A percentile compares a stretch with the other conserved stretches of the same genome.
These are phyloP conservation scores for Exutisphaerella laricina DNA, from an alignment of 2,329 filamentous ascomycete species.

Conservation along the genomic window DNA sequence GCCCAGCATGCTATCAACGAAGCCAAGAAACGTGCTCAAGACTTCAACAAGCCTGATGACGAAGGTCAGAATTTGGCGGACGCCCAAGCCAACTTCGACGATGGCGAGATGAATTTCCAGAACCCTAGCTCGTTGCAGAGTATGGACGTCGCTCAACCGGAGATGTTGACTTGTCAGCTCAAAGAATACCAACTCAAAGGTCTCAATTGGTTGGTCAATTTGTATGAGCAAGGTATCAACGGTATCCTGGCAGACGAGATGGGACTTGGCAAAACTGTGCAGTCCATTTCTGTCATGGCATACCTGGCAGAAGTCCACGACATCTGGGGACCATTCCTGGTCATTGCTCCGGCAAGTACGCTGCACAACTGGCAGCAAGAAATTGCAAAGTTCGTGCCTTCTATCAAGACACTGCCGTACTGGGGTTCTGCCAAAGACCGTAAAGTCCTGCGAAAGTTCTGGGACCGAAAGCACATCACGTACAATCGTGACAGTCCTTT, in stretches of 20 bases:
- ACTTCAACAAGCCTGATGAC: conserved; percentile 69
- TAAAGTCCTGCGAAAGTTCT: conserved; percentile 96
- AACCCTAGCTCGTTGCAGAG: conserved; percentile 93
- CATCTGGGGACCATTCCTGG: conserved; percentile 95
- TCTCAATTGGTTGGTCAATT: conserved; percentile 97
- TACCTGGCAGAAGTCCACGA: conserved; percentile 96
- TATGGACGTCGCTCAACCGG: conserved; percentile 89
- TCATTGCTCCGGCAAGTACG: conserved; percentile 92
- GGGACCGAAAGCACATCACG: conserved; percentile 95
- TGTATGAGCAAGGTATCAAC: conserved; percentile 99
- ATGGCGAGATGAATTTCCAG: conserved; percentile 99
- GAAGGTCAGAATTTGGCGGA: conserved; percentile 46
- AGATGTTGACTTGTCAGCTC: conserved; percentile 84
- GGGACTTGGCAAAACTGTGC: conserved; percentile 98
- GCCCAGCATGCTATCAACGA: conserved; percentile 93
- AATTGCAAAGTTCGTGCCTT: conserved; percentile 88
- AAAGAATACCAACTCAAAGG: conserved; percentile 99
- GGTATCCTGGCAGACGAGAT: conserved; percentile 98
- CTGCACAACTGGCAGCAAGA: conserved; percentile 99
- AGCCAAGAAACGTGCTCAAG: conserved; percentile 84
- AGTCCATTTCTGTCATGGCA: conserved; percentile 98
- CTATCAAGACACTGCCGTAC: conserved; percentile 92
- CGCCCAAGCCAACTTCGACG: conserved; percentile 59
- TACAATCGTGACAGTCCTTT: conserved; percentile 92
- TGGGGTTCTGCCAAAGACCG: conserved; percentile 93